Evolutionary conservation across 371 early-diverging fungal species (phyloP).

Genomic region (Mucor piriformis): DNA sequence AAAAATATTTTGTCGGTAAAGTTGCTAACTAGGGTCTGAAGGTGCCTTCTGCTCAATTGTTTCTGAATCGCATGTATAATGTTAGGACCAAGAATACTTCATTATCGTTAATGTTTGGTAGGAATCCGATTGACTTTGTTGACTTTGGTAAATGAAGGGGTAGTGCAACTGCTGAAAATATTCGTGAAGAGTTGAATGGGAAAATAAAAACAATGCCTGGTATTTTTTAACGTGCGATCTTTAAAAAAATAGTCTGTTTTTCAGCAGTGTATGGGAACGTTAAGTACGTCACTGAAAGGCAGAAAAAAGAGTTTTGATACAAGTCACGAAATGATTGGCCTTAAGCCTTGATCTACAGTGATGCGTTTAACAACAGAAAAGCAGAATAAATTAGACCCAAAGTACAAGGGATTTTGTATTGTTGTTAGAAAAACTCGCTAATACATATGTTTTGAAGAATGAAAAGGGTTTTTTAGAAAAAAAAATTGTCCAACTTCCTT

Average conservation of each 20-base stretch:
- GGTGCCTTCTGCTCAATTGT: slow-evolving; percentile 25
- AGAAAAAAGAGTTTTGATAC: slow-evolving; percentile 7
- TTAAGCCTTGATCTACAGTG: slow-evolving; percentile 2
- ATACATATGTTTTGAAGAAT: slow-evolving; percentile 15
- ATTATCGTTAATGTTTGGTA: slow-evolving; percentile 20
- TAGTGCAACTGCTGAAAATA: neutral
- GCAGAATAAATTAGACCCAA: slow-evolving; percentile 4
- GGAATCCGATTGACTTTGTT: slow-evolving; percentile 1
- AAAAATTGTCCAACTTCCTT: slow-evolving; percentile 16
- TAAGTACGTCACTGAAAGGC: neutral
- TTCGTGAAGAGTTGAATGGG: slow-evolving; percentile 3
- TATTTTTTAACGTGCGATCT: too few species aligned
- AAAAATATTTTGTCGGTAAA: slow-evolving; percentile 16
- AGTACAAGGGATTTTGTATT: slow-evolving; percentile 19
- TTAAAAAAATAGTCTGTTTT: slow-evolving; percentile 29
- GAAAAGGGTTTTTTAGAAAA: slow-evolving; percentile 6
- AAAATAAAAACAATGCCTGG: slow-evolving; percentile 19
- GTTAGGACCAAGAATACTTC: slow-evolving; percentile 9
- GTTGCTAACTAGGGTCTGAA: slow-evolving; percentile 23
- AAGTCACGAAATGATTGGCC: slow-evolving; percentile 7
- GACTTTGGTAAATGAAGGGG: neutral
- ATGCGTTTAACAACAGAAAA: neutral
- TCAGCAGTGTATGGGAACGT: slow-evolving; percentile 12
- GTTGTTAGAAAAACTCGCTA: slow-evolving; percentile 23
- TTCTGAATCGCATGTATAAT: slow-evolving; percentile 12